Evolutionary conservation across 345 rosid genomes (phyloP), one percentile per base, ranked within the genome.

Genomic region (Eucalyptus curtisii): DNA sequence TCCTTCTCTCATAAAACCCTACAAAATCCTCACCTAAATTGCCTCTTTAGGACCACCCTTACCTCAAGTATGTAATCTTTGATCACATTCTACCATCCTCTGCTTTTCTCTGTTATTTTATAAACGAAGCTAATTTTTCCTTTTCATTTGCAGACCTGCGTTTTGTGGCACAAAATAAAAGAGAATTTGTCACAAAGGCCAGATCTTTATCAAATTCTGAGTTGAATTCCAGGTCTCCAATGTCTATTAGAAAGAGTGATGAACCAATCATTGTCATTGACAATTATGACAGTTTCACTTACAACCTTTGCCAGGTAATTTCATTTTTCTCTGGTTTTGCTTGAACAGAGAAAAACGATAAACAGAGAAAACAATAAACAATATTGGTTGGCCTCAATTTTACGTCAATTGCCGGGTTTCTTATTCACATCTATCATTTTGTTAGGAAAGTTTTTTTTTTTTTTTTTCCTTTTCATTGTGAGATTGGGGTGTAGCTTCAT

Each of bases 261-360:
- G 91, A 92, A 86, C 97, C 99, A 40, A 93, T 96, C 81, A 88
- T 98, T 86, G 98, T 98, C 45, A 95, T 97, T 88, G 99, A 96
- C 91, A 97, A 98, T 92, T 96, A 97, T 92, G 99, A 98, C 87
- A 98, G 99, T 91, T 98, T 98, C 92, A 98, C 99, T 48, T 96
- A 96, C 90, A 97, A 96, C 93, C 98, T 98, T 89, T 97, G 99
- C 61, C 99, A 98, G 99, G 99, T 98, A 89, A 7, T 87, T 79
- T 87, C 22, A 7, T 30, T 33, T 66, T 82, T 85, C 22, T 85
- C 10, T 49, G 88, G 66, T 6, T 87, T 53, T 81, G 13, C 48
- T 86, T 68, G 52, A 76, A 37, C 84, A 40, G 30, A 76, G 47
- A 76, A 20, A 20, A 76, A 20, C 0, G 5, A 52, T 52, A 52